A percentile compares a stretch with the other conserved stretches of the same genome.
phyloP scores from a whole-genome alignment of 805 yeast genomes.

The Cyberlindnera mycetangii region DNA sequence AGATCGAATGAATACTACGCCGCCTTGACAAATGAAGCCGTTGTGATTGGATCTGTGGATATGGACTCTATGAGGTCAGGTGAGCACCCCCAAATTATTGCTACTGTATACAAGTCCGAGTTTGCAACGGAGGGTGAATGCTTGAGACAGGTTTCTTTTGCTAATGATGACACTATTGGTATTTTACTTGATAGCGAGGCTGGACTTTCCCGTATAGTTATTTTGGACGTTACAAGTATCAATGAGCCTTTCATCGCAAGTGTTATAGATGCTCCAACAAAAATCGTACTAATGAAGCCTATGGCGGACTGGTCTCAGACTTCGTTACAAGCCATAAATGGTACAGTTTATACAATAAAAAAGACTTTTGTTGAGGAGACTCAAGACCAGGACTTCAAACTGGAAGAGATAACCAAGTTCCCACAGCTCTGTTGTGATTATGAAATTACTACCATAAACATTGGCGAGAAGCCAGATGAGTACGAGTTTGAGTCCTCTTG shows the following conservation, averaged over 20 bases:
- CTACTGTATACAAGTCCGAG: slow-evolving; percentile 25
- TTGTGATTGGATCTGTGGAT: slow-evolving; percentile 48
- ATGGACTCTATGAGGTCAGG: slow-evolving; percentile 43
- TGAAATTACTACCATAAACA: slow-evolving; percentile 40
- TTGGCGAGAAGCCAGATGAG: slow-evolving; percentile 10
- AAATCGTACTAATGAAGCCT: slow-evolving; percentile 54
- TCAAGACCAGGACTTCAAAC: slow-evolving; percentile 29
- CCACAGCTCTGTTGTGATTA: slow-evolving; percentile 69
- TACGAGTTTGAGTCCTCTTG: slow-evolving; percentile 27
- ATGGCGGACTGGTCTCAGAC: slow-evolving; percentile 49
- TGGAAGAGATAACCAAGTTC: slow-evolving; percentile 44
- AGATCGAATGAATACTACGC: slow-evolving; percentile 58
- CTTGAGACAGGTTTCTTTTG: slow-evolving; percentile 63
- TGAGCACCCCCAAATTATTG: slow-evolving; percentile 40
- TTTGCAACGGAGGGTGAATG: slow-evolving; percentile 42
- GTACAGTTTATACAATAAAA: slow-evolving; percentile 46
- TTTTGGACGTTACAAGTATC: slow-evolving; percentile 45
- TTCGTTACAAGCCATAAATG: slow-evolving; percentile 62
- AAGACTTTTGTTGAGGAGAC: slow-evolving; percentile 18
- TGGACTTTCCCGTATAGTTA: slow-evolving; percentile 45
- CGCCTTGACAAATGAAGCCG: slow-evolving; percentile 45
- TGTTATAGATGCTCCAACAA: slow-evolving; percentile 43
- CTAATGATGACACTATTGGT: slow-evolving; percentile 50
- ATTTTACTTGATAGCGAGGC: slow-evolving; percentile 53
- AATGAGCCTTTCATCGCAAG: slow-evolving; percentile 40